Base-by-base conservation (phyloP, 257 asterid genomes). In the Ilex asprella region DNA sequence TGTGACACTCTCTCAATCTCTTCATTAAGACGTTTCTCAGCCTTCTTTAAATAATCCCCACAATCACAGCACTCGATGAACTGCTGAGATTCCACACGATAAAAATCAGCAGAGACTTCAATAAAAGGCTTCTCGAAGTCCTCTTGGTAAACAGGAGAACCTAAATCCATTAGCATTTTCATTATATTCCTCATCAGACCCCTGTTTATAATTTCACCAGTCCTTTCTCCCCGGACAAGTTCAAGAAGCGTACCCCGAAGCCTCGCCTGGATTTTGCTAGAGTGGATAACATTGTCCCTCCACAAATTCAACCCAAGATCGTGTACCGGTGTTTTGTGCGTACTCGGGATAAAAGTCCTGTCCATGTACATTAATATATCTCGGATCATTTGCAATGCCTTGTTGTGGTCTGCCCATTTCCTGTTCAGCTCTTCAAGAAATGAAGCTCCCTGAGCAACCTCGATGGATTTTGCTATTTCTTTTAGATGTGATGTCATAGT, bases 361-460 rank as follows among this genome's bases (percentile, higher is more conserved):
- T 73, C 78, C 78, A 73, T 68, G 63, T 73, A 73, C 78, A 73
- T 73, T 44, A 73, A 58, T 44, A 73, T 73, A 62, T 73, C 78
- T 21, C 78, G 74, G 56, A 73, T 73, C 78, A 73, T 73, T 58
- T 73, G 78, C 65, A 68, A 61, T 60, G 78, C 78, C 70, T 73
- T 73, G 67, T 64, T 73, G 60, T 73, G 78, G 56, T 73, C 75
- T 9, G 60, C 55, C 78, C 78, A 73, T 68, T 64, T 73, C 46
- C 65, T 49, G 44, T 73, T 73, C 41, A 73, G 75, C 70, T 73
- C 78, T 59, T 73, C 78, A 41, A 73, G 60, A 59, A 73, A 73
- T 56, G 60, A 49, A 30, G 70, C 70, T 13, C 78, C 78, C 46
- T 73, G 78, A 16, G 78, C 52, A 59, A 56, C 67, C 62, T 73